These are phyloP conservation scores for Dianthus caryophyllus DNA, from an alignment of 148 eudicot species.

Conservation along the genomic window DNA sequence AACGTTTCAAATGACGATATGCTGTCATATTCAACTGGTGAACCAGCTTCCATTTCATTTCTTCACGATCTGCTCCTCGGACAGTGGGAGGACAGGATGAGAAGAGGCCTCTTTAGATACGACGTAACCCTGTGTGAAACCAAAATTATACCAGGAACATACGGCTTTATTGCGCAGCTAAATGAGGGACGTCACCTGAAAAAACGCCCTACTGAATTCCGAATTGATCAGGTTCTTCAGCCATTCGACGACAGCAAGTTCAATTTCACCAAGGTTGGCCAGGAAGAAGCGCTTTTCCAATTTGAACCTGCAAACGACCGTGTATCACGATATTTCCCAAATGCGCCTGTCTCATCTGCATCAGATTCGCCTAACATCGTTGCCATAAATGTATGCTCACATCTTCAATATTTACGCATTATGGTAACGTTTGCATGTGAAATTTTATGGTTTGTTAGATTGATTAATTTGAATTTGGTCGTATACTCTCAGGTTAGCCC, in stretches of 20 bases:
- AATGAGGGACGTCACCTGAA: constrained; percentile 89
- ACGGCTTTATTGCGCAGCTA: constrained; percentile 82
- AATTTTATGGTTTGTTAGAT: not conserved
- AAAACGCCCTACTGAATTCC: constrained; percentile 90
- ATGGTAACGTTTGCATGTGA: not conserved
- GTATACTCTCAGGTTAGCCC: constrained; percentile 81
- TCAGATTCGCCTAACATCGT: constrained; percentile 59
- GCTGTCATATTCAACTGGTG: constrained; percentile 9
- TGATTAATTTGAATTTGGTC: not conserved
- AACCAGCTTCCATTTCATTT: constrained; percentile 25
- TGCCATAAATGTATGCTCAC: constrained; percentile 69
- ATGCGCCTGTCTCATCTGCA: constrained; percentile 37
- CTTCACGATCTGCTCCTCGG: constrained; percentile 35
- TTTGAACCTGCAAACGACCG: constrained; percentile 54
- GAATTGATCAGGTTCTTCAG: constrained; percentile 79
- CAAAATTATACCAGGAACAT: constrained; percentile 61
- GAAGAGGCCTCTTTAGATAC: constrained; percentile 46
- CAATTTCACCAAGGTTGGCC: constrained; percentile 88
- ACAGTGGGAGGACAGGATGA: constrained; percentile 49
- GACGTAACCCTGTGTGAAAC: constrained; percentile 59
- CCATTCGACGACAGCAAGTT: constrained; percentile 77
- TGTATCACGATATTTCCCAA: constrained; percentile 41
- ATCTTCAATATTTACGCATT: not conserved
- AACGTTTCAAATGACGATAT: constrained; percentile 14
- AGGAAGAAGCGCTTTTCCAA: constrained; percentile 74